Percentiles rank a stretch among this genome's conserved stretches.
Conservation (phyloP, 2,329 filamentous ascomycete genomes). For the Ophiostoma tasmaniense region DNA sequence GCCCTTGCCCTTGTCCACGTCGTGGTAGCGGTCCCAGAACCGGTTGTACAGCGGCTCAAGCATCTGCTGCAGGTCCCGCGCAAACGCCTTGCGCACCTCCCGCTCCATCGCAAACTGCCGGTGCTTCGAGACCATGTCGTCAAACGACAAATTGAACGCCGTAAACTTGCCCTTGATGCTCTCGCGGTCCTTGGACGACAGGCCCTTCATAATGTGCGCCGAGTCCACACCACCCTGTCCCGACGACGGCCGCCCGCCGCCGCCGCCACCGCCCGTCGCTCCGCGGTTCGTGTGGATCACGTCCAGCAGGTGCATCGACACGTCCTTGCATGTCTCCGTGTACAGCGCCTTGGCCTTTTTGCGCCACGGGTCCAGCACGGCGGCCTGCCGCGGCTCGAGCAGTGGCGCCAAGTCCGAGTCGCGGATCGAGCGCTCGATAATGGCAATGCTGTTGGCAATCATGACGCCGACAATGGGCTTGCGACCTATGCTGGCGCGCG, state of each 20-base stretch:
- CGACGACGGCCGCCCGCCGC: slow-evolving; percentile 54
- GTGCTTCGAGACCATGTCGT: slow-evolving; percentile 77
- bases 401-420: slow-evolving; percentile 70
- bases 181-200: slow-evolving; percentile 88
- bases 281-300: slow-evolving; percentile 80
- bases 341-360: slow-evolving; percentile 80
- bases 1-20: slow-evolving; percentile 93
- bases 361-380: slow-evolving; percentile 68
- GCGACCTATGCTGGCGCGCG: slow-evolving; percentile 45
- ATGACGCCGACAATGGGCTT: slow-evolving; percentile 81
- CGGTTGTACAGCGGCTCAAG: slow-evolving; percentile 89
- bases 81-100: slow-evolving; percentile 74
- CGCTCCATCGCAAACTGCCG: slow-evolving; percentile 82
- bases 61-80: slow-evolving; percentile 78
- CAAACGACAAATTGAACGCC: slow-evolving; percentile 82
- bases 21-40: slow-evolving; percentile 96
- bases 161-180: slow-evolving; percentile 94
- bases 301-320: slow-evolving; percentile 76
- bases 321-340: slow-evolving; percentile 79
- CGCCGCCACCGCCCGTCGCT: slow-evolving; percentile 29
- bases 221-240: slow-evolving; percentile 62
- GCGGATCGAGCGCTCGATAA: slow-evolving; percentile 76
- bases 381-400: slow-evolving; percentile 54
- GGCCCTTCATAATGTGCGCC: slow-evolving; percentile 69
- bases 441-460: slow-evolving; percentile 75